Conservation (phyloP, 73 alveolate species). For the Uronychia binucleata region DNA sequence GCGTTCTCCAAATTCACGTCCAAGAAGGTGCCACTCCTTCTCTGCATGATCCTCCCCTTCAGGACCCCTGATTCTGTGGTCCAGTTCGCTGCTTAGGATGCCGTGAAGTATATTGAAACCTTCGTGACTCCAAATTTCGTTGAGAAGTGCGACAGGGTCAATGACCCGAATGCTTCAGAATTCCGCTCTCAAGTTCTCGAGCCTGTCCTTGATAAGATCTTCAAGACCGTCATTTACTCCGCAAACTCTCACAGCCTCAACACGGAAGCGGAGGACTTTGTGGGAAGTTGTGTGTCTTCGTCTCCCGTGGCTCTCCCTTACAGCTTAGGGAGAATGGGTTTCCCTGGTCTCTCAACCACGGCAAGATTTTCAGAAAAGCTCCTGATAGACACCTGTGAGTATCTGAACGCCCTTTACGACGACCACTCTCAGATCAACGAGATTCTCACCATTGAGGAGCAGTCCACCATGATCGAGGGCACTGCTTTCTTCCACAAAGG, state of each 20-base stretch:
- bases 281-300: constrained; percentile 26
- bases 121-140: constrained; percentile 6
- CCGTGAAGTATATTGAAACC: background rate
- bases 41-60: constrained; percentile 26
- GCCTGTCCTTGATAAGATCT: constrained; percentile 14
- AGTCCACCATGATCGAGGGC: constrained; percentile 46
- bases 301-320: constrained; percentile 17
- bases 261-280: background rate
- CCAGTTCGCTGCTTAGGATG: constrained; percentile 15
- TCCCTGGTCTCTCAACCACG: background rate
- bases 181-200: background rate
- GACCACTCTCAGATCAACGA: constrained; percentile 50
- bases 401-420: constrained; percentile 47
- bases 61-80: constrained; percentile 23
- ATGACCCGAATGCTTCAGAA: background rate
- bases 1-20: constrained; percentile 9
- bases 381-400: constrained; percentile 46
- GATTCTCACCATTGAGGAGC: constrained; percentile 34
- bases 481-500: constrained; percentile 37
- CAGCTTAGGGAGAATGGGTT: background rate
- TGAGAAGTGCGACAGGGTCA: constrained; percentile 8
- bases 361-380: constrained; percentile 37
- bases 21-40: constrained; percentile 4
- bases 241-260: background rate
- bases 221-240: constrained; percentile 15